Evolutionary conservation across 768 basidiomycete species (phyloP).

Genomic region (Agrocybe praecox): DNA sequence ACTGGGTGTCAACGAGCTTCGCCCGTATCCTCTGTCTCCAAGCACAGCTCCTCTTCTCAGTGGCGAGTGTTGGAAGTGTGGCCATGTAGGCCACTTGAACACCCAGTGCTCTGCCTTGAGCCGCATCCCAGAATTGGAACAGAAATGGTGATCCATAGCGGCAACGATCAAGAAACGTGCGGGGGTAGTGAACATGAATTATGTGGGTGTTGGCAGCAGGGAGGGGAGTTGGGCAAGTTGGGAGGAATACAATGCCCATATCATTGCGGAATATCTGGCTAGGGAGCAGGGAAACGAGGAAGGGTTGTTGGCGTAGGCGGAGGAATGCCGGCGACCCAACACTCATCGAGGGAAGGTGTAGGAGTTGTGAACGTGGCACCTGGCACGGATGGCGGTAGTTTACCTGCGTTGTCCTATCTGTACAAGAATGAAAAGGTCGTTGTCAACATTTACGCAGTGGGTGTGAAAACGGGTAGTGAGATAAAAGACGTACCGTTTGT

Average conservation of each 20-base stretch:
- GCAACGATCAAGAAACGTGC: neutral
- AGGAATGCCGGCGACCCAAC: conserved; percentile 10
- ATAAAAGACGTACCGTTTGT: conserved; percentile 18
- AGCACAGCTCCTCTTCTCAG: conserved; percentile 18
- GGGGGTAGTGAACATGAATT: too few relatives aligned
- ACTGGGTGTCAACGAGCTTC: conserved; percentile 2
- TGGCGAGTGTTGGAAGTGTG: conserved; percentile 24
- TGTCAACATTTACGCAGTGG: conserved; percentile 9
- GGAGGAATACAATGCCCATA: too few relatives aligned
- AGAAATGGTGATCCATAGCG: conserved; percentile 20
- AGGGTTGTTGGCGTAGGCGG: conserved; percentile 21
- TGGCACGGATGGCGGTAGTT: neutral
- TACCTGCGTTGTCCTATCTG: neutral
- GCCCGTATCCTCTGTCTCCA: conserved; percentile 22
- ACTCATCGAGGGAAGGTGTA: neutral
- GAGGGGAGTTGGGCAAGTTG: too few relatives aligned
- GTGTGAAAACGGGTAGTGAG: neutral
- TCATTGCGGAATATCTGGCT: neutral
- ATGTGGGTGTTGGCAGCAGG: too few relatives aligned
- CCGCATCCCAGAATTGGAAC: conserved; percentile 12
- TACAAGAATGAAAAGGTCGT: neutral
- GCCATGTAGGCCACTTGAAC: conserved; percentile 10
- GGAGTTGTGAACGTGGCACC: neutral
- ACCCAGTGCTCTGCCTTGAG: neutral
- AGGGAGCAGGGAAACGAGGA: conserved; percentile 19